Base-by-base conservation (phyloP, 2,329 filamentous ascomycete species). In the Botrytis fabae region DNA sequence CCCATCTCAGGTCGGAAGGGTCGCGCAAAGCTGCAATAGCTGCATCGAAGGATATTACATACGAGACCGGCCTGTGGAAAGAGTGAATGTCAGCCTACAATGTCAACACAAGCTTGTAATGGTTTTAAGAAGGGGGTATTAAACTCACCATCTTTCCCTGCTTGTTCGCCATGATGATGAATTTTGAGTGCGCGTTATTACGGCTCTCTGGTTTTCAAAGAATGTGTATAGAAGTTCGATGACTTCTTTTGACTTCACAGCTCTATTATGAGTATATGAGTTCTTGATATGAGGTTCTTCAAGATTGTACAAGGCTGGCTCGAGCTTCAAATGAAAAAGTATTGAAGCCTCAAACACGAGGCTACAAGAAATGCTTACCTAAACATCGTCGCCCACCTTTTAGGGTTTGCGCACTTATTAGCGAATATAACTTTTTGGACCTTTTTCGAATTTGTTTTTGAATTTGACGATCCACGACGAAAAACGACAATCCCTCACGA, bases 111-210 rank as follows among this genome's bases (percentile, higher is more conserved):
- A 81, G 83, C 80, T 81, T 82, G 81, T 80, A 82, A 79, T 82
- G 79, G 71, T 76, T 73, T 70, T 40, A 78, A 79, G 80, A 78
- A 80, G 78, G 76, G 75, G 76, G 75, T 75, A 76, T 77, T 72
- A 74, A 74, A 91, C 93, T 88, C 87, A 98, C 96, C 96, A 99
- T 98, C 89, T 99, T 98, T 85, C 96, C 96, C 85, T 98, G 95
- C 85, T 97, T 97, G 89, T 97, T 95, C 82, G 91, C 89, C 90
- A 91, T 91, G 78, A 83, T 91, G 78, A 83, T 90, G 82, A 76
- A 10, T 79, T 77, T 79, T 81, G 78, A 71, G 81, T 82, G 84
- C 83, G 76, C 79, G 77, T 76, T 72, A 60, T 64, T 51, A 73
- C 78, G 78, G 77, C 84, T 81, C 79, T 83, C 79, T 76, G 59